Conservation (phyloP, 2,329 filamentous ascomycete species). For the Monosporascus sp. region DNA sequence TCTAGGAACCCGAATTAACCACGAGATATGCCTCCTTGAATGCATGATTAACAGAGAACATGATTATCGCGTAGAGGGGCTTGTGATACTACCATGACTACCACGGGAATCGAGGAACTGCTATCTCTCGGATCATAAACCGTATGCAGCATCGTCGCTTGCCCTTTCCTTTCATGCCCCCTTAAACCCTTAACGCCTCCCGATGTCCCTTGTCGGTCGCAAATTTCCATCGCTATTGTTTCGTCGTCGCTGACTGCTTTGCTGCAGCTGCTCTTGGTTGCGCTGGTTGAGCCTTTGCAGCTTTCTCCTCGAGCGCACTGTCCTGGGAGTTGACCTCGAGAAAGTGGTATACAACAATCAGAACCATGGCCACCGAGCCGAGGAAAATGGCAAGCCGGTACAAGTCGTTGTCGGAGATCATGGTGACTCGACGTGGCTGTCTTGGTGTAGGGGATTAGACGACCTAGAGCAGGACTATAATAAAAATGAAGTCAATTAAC, state of each 20-base stretch:
- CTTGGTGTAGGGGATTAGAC: neutral
- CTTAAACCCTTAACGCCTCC: neutral
- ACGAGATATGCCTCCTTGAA: no score
- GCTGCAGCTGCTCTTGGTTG: slow-evolving; percentile 16
- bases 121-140: neutral
- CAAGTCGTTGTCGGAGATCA: slow-evolving; percentile 92
- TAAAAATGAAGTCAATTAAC: neutral
- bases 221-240: slow-evolving; percentile 3
- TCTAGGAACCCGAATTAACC: no score
- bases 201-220: neutral
- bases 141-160: neutral
- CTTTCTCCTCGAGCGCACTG: slow-evolving; percentile 19
- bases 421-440: slow-evolving; percentile 40
- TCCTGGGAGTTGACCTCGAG: slow-evolving; percentile 80
- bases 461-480: neutral
- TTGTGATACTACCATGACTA: neutral
- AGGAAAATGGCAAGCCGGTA: slow-evolving; percentile 92
- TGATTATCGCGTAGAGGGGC: no score
- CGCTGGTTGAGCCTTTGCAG: slow-evolving; percentile 21
- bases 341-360: slow-evolving; percentile 95
- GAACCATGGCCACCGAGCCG: slow-evolving; percentile 79
- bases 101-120: neutral
- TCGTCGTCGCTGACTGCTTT: slow-evolving; percentile 17
- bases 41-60: no score
- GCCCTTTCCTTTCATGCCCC: neutral